Evolutionary conservation across 2,329 filamentous ascomycete species (phyloP), one percentile per base, ranked within the genome.

Genomic region (Ceratocystis harringtonii): DNA sequence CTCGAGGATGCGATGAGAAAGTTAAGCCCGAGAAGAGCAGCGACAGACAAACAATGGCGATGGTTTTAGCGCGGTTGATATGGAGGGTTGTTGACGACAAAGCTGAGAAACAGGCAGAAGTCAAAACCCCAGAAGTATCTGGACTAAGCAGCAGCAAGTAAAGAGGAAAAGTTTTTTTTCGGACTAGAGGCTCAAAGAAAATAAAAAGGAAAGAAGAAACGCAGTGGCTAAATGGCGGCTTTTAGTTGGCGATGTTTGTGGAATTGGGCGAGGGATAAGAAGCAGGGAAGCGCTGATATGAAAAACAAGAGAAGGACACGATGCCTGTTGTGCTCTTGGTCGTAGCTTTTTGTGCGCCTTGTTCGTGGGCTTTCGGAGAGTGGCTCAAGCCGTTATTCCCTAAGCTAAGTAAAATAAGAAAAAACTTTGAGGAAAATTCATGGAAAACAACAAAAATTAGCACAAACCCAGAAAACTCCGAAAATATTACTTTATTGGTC

Each of bases 241-340:
- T 44, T 41, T 41, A 62, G 61, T 19, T 63, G 48, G 32, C n/a
- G 28, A 50, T 25, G 43, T 32, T 61, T 5, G 36, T 41, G 48
- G 32, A 43, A 48, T 61, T 30, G 19, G 36, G 36, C 50, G 61
- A 44, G 61, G 50, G 45, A 43, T 41, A 41, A 41, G 36, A 45
- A 28, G 36, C 52, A 58, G 61, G 62, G 28, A 45, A 45, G 30
- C 36, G 28, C 41, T 45, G 32, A 19, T 19, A 65, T 48, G 57
- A 61, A 48, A 50, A 58, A 65, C 50, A 65, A 67, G 60, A 65
- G 63, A 67, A 67, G 63, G 63, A 67, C 62, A 67, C 65, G 65
- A 67, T 67, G 57, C 28, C 65, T 67, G 55, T 64, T 64, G 32
- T 61, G n/a, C 43, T 30, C 25, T 30, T n/a, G 8, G 17, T n/a